phyloP scores from a whole-genome alignment of 495 filamentous ascomycete genomes.

The Friedmanniomyces endolithicus region DNA sequence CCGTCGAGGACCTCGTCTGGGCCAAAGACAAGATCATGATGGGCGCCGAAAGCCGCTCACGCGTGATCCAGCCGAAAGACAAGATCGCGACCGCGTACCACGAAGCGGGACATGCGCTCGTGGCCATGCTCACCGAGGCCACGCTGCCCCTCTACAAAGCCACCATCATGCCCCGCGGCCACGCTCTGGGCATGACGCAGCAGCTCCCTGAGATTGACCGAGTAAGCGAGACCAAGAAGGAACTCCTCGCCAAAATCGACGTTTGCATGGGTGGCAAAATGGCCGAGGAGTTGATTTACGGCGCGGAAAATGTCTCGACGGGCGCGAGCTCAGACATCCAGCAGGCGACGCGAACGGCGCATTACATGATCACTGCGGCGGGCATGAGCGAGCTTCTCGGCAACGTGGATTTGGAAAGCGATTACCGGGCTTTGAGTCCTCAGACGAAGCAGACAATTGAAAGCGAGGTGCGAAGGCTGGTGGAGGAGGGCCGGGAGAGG shows the following conservation, averaged over 20 bases:
- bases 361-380: conserved; percentile 68
- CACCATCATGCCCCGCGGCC: conserved; percentile 85
- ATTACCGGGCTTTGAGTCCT: conserved; percentile 68
- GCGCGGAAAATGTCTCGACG: conserved; percentile 71
- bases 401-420: conserved; percentile 69
- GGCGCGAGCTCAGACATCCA: conserved; percentile 58
- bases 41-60: conserved; percentile 79
- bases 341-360: conserved; percentile 64
- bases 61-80: conserved; percentile 80
- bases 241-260: conserved; percentile 66
- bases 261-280: conserved; percentile 82
- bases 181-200: conserved; percentile 70
- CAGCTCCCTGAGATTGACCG: conserved; percentile 82
- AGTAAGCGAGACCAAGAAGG: conserved; percentile 59
- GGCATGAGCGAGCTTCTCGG: conserved; percentile 85
- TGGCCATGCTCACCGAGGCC: conserved; percentile 64
- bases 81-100: conserved; percentile 87
- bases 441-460: conserved; percentile 79
- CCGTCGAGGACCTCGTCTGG: conserved; percentile 80
- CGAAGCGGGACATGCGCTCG: conserved; percentile 89
- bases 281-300: conserved; percentile 87
- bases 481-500: conserved; percentile 69
- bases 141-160: conserved; percentile 81
- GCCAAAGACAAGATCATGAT: conserved; percentile 97
- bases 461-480: conserved; percentile 65